These are phyloP conservation scores for Cladosporium velox DNA, from an alignment of 2,329 filamentous ascomycete species.

Conservation along the genomic window DNA sequence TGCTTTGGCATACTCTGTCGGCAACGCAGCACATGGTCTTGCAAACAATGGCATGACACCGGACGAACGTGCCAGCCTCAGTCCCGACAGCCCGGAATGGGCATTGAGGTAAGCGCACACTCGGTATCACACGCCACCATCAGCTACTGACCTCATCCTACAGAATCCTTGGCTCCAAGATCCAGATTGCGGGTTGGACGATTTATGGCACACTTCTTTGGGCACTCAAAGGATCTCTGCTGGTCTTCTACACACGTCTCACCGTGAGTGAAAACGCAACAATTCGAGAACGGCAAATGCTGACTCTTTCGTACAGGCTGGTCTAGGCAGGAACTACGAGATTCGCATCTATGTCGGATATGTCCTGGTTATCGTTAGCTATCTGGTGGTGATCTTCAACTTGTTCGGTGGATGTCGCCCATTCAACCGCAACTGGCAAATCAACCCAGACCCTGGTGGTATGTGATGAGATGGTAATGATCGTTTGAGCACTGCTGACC, in stretches of 20 bases:
- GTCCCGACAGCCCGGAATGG: slow-evolving; percentile 12
- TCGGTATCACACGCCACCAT: background rate
- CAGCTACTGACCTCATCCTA: background rate
- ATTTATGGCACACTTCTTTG: slow-evolving; percentile 15
- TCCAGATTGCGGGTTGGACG: slow-evolving; percentile 17
- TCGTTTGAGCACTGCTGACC: background rate
- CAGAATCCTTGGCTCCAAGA: slow-evolving; percentile 17
- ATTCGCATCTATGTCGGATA: slow-evolving; percentile 19
- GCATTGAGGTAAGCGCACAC: slow-evolving; percentile 8
- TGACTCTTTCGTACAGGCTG: background rate
- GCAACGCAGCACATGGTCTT: slow-evolving; percentile 16
- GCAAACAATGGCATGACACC: slow-evolving; percentile 21
- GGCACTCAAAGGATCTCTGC: slow-evolving; percentile 12
- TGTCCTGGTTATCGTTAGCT: slow-evolving; percentile 6
- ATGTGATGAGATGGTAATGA: background rate
- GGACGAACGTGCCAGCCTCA: slow-evolving; percentile 2
- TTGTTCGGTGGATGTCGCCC: slow-evolving; percentile 10
- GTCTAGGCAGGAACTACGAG: slow-evolving; percentile 12
- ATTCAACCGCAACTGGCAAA: slow-evolving; percentile 14
- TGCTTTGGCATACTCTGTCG: slow-evolving; percentile 11
- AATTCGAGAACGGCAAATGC: background rate
- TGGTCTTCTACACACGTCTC: slow-evolving; percentile 17
- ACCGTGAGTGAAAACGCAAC: background rate
- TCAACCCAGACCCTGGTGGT: slow-evolving; percentile 13
- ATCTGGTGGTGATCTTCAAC: slow-evolving; percentile 13